phyloP scores from a whole-genome alignment of 352 stramenopile species.

The Phytophthora cactorum region DNA sequence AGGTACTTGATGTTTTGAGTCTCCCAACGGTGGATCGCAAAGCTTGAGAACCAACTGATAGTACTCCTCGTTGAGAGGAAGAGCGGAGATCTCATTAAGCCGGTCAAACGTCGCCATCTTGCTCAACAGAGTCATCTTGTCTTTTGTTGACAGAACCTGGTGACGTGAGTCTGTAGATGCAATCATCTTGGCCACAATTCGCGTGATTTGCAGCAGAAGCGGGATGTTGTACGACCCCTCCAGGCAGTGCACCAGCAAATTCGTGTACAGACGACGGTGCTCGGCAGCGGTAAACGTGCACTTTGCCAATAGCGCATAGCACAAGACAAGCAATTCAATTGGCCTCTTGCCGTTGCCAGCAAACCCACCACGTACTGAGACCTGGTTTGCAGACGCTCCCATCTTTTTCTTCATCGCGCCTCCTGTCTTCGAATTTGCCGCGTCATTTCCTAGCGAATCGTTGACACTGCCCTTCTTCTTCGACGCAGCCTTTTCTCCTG shows the following conservation, averaged over 20 bases:
- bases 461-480: conserved; percentile 58
- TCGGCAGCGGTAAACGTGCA: conserved; percentile 78
- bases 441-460: conserved; percentile 38
- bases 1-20: conserved; percentile 58
- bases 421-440: conserved; percentile 22
- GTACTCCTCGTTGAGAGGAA: conserved; percentile 85
- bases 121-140: conserved; percentile 87
- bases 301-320: conserved; percentile 81
- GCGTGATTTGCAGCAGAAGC: conserved; percentile 82
- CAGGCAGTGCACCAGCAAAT: conserved; percentile 84
- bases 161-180: conserved; percentile 49
- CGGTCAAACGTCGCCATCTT: conserved; percentile 90
- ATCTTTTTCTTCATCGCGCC: conserved; percentile 56
- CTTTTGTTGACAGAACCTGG: conserved; percentile 84
- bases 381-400: conserved; percentile 19
- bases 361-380: conserved; percentile 30
- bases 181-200: conserved; percentile 78
- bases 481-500: conserved; percentile 49
- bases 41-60: conserved; percentile 80
- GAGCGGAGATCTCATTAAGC: conserved; percentile 83
- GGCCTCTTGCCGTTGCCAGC: conserved; percentile 55
- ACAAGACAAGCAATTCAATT: conserved; percentile 83
- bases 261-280: conserved; percentile 81
- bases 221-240: conserved; percentile 88
- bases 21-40: conserved; percentile 56